A percentile compares a stretch with the other conserved stretches of the same genome.
Evolutionary conservation across 306 rosid species (phyloP).

Genomic region (Pyrus bretschneideri): DNA sequence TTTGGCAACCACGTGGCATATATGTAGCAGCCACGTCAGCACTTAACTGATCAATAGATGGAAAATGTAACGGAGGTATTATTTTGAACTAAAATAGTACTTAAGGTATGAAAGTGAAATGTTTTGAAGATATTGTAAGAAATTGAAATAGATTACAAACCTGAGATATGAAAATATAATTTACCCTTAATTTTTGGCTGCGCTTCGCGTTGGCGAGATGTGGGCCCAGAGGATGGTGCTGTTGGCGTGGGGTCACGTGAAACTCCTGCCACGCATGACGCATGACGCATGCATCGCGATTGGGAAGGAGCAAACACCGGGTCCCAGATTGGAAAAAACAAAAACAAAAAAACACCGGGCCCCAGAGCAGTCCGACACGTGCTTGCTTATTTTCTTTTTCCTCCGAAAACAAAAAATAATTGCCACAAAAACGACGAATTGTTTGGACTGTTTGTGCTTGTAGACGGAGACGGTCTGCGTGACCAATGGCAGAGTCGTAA

Average conservation of each 20-base stretch:
- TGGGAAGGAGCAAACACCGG: no score
- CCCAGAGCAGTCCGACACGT: conserved; percentile 23
- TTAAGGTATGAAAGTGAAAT: no score
- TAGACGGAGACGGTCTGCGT: background rate
- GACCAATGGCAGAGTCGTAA: conserved; percentile 16
- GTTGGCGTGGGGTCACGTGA: conserved; percentile 28
- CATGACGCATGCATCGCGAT: background rate
- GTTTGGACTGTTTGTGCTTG: background rate
- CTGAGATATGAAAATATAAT: no score
- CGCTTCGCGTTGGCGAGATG: conserved; percentile 4
- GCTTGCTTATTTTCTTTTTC: conserved; percentile 14
- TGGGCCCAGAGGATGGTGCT: background rate
- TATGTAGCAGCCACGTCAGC: no score
- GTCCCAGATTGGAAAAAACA: background rate
- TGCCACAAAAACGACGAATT: background rate
- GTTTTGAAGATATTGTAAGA: no score
- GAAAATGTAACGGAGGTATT: no score
- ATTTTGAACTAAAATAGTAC: no score
- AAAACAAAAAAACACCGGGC: no score
- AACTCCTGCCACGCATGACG: background rate
- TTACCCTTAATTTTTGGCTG: conserved; percentile 15
- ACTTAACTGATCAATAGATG: no score
- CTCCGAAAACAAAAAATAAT: background rate
- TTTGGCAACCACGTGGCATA: no score
- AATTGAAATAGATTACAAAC: no score